phyloP scores from a whole-genome alignment of 768 basidiomycete genomes.

The Hygrophorus russula region DNA sequence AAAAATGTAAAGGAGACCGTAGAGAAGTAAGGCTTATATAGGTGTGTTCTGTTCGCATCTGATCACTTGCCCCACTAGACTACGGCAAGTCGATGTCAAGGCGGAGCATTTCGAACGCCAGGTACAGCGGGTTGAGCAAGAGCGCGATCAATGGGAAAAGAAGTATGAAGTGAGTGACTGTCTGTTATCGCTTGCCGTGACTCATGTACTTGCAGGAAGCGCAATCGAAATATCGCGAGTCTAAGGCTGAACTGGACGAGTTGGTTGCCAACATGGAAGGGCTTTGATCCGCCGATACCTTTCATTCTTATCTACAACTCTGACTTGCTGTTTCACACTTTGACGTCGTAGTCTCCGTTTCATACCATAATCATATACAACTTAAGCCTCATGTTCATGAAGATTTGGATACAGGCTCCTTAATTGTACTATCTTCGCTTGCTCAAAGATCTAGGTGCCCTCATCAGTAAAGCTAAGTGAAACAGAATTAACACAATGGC shows the following conservation, averaged over 20 bases:
- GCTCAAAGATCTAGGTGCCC: conserved; percentile 11
- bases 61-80: conserved; percentile 32
- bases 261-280: conserved; percentile 68
- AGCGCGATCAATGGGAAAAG: conserved; percentile 89
- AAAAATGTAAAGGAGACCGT: conserved; percentile 94
- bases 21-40: conserved; percentile 65
- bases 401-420: no score
- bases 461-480: conserved; percentile 67
- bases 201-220: conserved; percentile 42
- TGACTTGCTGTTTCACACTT: not conserved
- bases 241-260: conserved; percentile 78
- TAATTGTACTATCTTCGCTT: not conserved
- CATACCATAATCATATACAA: not conserved
- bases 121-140: conserved; percentile 75
- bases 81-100: conserved; percentile 95
- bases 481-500: conserved; percentile 86
- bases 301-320: conserved; percentile 1
- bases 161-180: conserved; percentile 71
- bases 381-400: no score
- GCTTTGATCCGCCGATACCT: conserved; percentile 28
- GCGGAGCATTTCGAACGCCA: conserved; percentile 97
- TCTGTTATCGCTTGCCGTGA: not conserved
- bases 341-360: conserved; percentile 1
- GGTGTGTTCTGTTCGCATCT: not conserved
- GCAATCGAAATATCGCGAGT: conserved; percentile 53